A percentile compares a stretch with the other conserved stretches of the same genome.
phyloP scores from a whole-genome alignment of 495 filamentous ascomycete species.

The Xylaria sp. region DNA sequence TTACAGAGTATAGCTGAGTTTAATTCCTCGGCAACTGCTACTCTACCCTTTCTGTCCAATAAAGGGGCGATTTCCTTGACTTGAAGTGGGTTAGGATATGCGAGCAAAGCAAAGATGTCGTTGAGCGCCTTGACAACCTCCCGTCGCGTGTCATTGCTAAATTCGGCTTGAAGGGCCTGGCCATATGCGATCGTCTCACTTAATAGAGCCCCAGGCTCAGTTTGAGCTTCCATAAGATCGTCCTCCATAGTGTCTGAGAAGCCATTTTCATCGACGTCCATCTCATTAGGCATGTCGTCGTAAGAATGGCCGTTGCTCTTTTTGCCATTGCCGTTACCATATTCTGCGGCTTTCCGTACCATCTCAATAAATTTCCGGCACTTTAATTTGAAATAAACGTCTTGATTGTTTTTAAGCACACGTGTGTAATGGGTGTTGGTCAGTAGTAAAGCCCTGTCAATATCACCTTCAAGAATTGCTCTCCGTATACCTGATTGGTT shows the following conservation, averaged over 20 bases:
- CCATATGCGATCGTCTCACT: slow-evolving; percentile 81
- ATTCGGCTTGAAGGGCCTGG: slow-evolving; percentile 77
- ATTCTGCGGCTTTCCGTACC: slow-evolving; percentile 81
- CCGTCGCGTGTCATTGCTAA: slow-evolving; percentile 68
- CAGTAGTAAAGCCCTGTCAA: slow-evolving; percentile 85
- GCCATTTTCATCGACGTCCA: slow-evolving; percentile 67
- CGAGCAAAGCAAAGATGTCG: slow-evolving; percentile 88
- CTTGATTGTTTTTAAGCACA: slow-evolving; percentile 83
- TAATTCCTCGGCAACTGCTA: slow-evolving; percentile 88
- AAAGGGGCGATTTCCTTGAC: slow-evolving; percentile 79
- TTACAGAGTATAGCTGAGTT: slow-evolving; percentile 93
- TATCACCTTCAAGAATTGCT: slow-evolving; percentile 90
- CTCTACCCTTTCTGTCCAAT: slow-evolving; percentile 75
- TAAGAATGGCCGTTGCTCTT: slow-evolving; percentile 40
- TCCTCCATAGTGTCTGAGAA: slow-evolving; percentile 59
- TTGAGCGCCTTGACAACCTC: slow-evolving; percentile 77
- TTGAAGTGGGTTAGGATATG: slow-evolving; percentile 80
- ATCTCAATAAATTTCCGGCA: slow-evolving; percentile 97
- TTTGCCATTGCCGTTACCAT: slow-evolving; percentile 52
- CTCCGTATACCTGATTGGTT: slow-evolving; percentile 73
- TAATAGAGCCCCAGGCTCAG: slow-evolving; percentile 42
- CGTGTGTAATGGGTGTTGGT: slow-evolving; percentile 79
- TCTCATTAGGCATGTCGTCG: slow-evolving; percentile 73
- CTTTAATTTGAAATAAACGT: slow-evolving; percentile 88
- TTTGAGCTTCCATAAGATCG: slow-evolving; percentile 51